Evolutionary conservation across 352 stramenopile species (phyloP).

Genomic region (Phytophthora meadii): DNA sequence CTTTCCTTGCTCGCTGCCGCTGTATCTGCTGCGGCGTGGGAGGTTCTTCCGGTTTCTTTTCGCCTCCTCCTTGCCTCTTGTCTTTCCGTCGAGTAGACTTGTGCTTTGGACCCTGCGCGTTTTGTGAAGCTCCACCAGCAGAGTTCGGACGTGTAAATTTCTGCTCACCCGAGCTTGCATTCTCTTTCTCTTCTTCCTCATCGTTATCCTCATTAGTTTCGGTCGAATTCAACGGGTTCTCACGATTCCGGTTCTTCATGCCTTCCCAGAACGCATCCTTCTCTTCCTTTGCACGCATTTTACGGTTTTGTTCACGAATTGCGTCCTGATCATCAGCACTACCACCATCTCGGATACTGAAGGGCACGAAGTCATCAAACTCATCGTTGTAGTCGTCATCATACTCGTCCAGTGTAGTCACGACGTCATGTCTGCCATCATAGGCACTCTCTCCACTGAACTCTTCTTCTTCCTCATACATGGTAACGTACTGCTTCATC

Average conservation of each 20-base stretch:
- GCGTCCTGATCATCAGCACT: constrained; percentile 56
- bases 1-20: constrained; percentile 51
- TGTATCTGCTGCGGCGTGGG: constrained; percentile 48
- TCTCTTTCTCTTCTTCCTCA: constrained; percentile 35
- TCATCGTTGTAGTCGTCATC: constrained; percentile 91
- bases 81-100: constrained; percentile 37
- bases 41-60: constrained; percentile 34
- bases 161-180: constrained; percentile 7
- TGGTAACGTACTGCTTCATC: constrained; percentile 56
- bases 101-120: constrained; percentile 15
- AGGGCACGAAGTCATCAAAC: constrained; percentile 82
- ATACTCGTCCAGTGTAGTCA: constrained; percentile 59
- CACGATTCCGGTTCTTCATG: constrained; percentile 71
- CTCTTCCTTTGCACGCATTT: constrained; percentile 58
- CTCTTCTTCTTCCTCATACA: constrained; percentile 63
- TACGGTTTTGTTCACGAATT: constrained; percentile 62
- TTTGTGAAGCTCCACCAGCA: background rate
- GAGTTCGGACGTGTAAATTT: constrained; percentile 9
- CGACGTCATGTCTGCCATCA: constrained; percentile 22
- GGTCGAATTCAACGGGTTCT: constrained; percentile 9
- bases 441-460: constrained; percentile 20
- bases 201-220: constrained; percentile 30
- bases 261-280: constrained; percentile 76
- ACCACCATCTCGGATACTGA: constrained; percentile 55
- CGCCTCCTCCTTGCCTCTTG: constrained; percentile 22